Percentiles rank a stretch among this genome's conserved stretches.
Evolutionary conservation across 257 asterid species (phyloP).

Genomic region (Solanum boliviense): DNA sequence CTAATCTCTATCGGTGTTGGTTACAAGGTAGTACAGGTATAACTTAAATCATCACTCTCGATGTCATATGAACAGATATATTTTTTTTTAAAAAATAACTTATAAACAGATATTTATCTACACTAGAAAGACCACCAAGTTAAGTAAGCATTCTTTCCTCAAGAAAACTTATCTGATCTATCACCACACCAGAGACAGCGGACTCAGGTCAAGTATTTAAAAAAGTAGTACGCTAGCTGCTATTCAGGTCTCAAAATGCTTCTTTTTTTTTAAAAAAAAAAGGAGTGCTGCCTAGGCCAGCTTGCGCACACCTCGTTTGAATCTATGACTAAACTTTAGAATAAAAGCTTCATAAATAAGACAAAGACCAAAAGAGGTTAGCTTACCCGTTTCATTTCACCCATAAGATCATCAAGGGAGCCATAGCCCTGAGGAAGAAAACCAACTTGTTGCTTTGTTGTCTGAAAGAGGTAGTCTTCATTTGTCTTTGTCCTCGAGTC

Average conservation of each 20-base stretch:
- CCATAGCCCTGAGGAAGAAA: constrained; percentile 40
- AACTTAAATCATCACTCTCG: background rate
- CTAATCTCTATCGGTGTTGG: background rate
- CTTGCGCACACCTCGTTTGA: background rate
- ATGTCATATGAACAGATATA: background rate
- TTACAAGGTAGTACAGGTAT: background rate
- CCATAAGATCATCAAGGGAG: constrained; percentile 63
- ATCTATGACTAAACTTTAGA: background rate
- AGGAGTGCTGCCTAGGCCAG: background rate
- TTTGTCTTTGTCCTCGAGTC: constrained; percentile 28
- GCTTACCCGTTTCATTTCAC: constrained; percentile 49
- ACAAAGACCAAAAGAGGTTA: background rate
- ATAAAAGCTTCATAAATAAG: background rate
- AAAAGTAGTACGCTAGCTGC: background rate
- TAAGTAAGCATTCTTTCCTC: background rate
- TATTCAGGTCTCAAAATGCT: background rate
- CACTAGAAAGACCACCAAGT: background rate
- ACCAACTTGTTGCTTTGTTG: constrained; percentile 41
- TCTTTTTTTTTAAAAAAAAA: background rate
- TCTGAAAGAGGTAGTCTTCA: constrained; percentile 39
- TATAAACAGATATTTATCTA: background rate
- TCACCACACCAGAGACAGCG: background rate
- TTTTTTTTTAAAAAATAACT: too few species aligned
- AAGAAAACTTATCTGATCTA: background rate
- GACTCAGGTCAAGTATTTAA: background rate